Evolutionary conservation across 2,329 filamentous ascomycete species (phyloP).

Genomic region (Pyrenophora tritici-repentis): DNA sequence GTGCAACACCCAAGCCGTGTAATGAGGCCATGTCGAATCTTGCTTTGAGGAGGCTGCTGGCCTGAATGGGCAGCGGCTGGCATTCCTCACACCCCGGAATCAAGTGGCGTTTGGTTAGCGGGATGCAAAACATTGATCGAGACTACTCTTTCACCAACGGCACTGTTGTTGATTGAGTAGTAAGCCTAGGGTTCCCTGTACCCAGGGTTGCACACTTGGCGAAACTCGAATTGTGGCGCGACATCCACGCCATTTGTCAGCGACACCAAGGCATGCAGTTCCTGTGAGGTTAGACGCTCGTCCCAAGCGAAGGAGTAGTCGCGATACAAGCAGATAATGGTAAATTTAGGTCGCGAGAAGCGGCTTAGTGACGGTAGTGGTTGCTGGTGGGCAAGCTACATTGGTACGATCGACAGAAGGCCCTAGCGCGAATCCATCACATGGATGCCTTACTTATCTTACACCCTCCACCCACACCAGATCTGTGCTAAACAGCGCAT

Average conservation of each 20-base stretch:
- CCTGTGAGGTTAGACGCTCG: background rate
- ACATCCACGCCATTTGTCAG: slow-evolving; percentile 1
- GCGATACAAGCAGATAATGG: slow-evolving; percentile 6
- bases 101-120: background rate
- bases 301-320: background rate
- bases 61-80: background rate
- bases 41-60: background rate
- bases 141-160: background rate
- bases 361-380: slow-evolving; percentile 6
- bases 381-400: slow-evolving; percentile 8
- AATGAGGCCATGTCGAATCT: too few relatives aligned
- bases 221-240: background rate
- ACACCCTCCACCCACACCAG: slow-evolving; percentile 4
- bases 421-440: slow-evolving; percentile 12
- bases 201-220: too few relatives aligned
- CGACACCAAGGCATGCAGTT: background rate
- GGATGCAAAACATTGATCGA: background rate
- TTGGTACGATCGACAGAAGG: slow-evolving; percentile 1
- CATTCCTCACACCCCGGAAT: too few relatives aligned
- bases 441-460: slow-evolving; percentile 4
- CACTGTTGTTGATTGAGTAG: background rate
- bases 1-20: too few relatives aligned
- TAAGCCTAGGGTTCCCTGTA: too few relatives aligned
- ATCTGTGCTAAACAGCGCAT: slow-evolving; percentile 5
- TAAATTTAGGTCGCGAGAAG: slow-evolving; percentile 5